Conservation (phyloP, 2,329 filamentous ascomycete species). For the Pyrenophora teres region DNA sequence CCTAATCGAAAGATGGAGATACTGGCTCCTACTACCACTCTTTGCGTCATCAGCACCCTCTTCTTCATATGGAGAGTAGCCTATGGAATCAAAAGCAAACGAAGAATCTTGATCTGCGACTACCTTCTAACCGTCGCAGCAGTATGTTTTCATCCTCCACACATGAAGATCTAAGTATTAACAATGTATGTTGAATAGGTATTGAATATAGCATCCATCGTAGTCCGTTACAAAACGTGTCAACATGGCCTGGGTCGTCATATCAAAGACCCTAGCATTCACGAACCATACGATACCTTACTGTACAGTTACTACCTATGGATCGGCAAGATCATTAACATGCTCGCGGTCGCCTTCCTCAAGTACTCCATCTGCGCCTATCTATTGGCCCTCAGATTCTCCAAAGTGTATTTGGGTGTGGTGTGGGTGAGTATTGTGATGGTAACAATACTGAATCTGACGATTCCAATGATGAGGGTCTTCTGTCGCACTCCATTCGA, state of each 20-base stretch:
- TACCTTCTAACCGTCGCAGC: conserved; percentile 28
- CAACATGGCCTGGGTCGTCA: conserved; percentile 27
- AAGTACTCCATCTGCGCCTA: conserved; percentile 38
- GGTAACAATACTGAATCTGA: conserved; percentile 30
- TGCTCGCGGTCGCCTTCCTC: conserved; percentile 30
- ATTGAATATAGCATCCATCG: conserved; percentile 22
- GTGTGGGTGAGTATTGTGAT: conserved; percentile 33
- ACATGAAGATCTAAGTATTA: no score
- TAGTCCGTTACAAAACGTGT: conserved; percentile 21
- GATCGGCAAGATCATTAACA: conserved; percentile 29
- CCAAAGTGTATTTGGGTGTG: conserved; percentile 23
- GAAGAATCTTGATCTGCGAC: conserved; percentile 31
- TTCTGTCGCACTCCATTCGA: conserved; percentile 34
- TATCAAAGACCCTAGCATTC: conserved; percentile 29
- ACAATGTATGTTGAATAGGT: conserved; percentile 7
- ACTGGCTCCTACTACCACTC: conserved; percentile 17
- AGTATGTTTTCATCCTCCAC: conserved; percentile 10
- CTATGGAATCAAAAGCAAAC: conserved; percentile 22
- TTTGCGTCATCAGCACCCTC: conserved; percentile 22
- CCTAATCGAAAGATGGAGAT: conserved; percentile 23
- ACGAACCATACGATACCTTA: conserved; percentile 18
- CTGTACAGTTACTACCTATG: conserved; percentile 30
- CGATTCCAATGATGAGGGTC: conserved; percentile 23
- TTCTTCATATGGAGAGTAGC: conserved; percentile 29
- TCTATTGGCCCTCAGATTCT: conserved; percentile 32